Conservation (phyloP, 129 eudicot genomes). For the Cynara cardunculus region DNA sequence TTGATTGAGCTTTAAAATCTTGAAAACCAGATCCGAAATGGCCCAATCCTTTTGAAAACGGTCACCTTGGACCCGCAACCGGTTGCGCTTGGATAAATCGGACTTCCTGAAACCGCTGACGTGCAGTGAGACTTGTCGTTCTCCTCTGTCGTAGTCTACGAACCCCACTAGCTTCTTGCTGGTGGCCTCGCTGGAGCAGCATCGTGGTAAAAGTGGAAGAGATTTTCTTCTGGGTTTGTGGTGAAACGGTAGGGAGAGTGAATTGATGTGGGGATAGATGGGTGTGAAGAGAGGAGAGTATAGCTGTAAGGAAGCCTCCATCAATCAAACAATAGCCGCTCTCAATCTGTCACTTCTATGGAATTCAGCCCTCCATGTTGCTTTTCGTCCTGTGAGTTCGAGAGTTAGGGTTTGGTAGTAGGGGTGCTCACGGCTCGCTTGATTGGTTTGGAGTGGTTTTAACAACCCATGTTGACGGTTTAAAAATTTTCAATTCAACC, state of each 20-base stretch:
- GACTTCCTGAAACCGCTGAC: constrained; percentile 58
- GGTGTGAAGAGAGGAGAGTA: constrained; percentile 16
- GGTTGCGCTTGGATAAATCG: constrained; percentile 55
- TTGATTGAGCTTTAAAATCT: constrained; percentile 42
- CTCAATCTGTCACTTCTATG: too few relatives aligned
- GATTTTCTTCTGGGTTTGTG: constrained; percentile 9
- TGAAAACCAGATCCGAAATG: constrained; percentile 61
- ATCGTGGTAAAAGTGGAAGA: background rate
- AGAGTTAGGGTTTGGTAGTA: too few relatives aligned
- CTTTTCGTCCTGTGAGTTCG: too few relatives aligned
- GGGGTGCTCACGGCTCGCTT: too few relatives aligned
- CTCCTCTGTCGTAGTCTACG: constrained; percentile 85
- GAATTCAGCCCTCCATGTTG: too few relatives aligned
- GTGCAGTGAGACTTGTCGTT: constrained; percentile 41
- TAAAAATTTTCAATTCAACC: too few relatives aligned
- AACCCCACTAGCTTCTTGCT: constrained; percentile 41
- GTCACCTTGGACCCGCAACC: constrained; percentile 53
- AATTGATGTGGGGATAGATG: constrained; percentile 13
- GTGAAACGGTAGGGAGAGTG: background rate
- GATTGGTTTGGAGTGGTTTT: too few relatives aligned
- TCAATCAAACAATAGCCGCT: background rate
- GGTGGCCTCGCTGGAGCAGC: constrained; percentile 15
- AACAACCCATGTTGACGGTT: too few relatives aligned
- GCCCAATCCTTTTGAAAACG: constrained; percentile 91
- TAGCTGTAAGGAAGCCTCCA: constrained; percentile 25